Evolutionary conservation across 345 rosid species (phyloP), one percentile per base, ranked within the genome.

Genomic region (Citrus reticulata): DNA sequence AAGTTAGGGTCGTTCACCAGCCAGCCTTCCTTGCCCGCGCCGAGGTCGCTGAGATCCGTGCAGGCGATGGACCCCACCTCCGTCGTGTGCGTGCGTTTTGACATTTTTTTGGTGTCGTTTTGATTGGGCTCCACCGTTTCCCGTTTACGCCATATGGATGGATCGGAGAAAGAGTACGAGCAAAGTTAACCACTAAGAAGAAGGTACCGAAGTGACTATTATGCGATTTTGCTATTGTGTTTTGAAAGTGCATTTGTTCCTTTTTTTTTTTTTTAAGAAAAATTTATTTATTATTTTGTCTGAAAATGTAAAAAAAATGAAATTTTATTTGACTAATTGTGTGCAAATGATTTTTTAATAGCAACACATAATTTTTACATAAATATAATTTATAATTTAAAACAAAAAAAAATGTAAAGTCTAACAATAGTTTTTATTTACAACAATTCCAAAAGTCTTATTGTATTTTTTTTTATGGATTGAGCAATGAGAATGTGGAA

Each of bases 11-110:
- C 87, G 61, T 93, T 86, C 32, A 83, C 91, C 3, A 94, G 91
- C 99, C 99, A 94, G 2, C 97, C 97, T 83, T 96, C 98, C 80
- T 91, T 91, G 2, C 99, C 99, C 4, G 99, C 97, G 37, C 98
- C 97, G 46, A 96, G 83, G 20, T 94, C 94, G 57, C 83, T 78
- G 49, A 94, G 92, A 74, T 93, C 98, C 62, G 88, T 90, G 81
- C 93, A 88, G 17, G 97, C 97, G 72, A 96, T 85, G 91, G 97
- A 94, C 37, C 97, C 97, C 10, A 94, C 89, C 76, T 94, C 97
- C 77, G 93, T 90, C 84, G 87, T 77, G 87, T 89, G 89, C 63
- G 68, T 89, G 70, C 98, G 85, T 77, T 90, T 93, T 76, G 91
- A 81, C 94, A 92, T 92, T 10, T 68, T 68, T 60, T 17, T 46